phyloP scores from a whole-genome alignment of 495 filamentous ascomycete genomes.

The Articulospora tetracladia region DNA sequence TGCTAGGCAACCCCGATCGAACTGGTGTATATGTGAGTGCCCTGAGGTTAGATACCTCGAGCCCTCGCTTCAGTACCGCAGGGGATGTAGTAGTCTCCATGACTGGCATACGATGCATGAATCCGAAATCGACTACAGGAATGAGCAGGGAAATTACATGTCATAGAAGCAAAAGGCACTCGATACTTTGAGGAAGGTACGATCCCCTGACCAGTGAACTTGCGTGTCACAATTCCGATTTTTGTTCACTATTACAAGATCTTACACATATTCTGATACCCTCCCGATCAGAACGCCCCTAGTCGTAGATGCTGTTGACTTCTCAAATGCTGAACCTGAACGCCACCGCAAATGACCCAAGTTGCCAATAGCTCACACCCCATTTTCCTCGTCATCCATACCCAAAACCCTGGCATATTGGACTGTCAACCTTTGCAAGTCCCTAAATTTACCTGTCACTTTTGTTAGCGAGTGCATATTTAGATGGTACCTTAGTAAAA shows the following conservation, averaged over 20 bases:
- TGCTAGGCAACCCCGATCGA: constrained; percentile 19
- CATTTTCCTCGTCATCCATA: constrained; percentile 36
- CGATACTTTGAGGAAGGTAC: background rate
- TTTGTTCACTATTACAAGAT: constrained; percentile 1
- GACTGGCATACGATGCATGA: no score
- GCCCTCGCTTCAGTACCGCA: no score
- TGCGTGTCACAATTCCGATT: background rate
- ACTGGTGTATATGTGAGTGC: constrained; percentile 17
- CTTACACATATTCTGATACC: constrained; percentile 16
- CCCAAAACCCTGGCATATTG: constrained; percentile 77
- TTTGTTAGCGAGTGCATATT: background rate
- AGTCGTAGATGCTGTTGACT: background rate
- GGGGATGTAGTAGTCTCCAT: no score
- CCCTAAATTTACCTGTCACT: constrained; percentile 83
- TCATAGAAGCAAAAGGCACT: background rate
- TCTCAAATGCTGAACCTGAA: constrained; percentile 19
- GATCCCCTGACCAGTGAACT: background rate
- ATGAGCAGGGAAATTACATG: no score
- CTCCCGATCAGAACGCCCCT: constrained; percentile 1
- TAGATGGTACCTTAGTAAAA: background rate
- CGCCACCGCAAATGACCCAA: constrained; percentile 14
- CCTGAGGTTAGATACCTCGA: constrained; percentile 2
- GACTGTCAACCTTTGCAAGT: constrained; percentile 86
- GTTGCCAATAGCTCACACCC: constrained; percentile 3
- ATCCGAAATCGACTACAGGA: no score